phyloP scores from a whole-genome alignment of 163 green algal species.

The Scenedesmus sp. region DNA sequence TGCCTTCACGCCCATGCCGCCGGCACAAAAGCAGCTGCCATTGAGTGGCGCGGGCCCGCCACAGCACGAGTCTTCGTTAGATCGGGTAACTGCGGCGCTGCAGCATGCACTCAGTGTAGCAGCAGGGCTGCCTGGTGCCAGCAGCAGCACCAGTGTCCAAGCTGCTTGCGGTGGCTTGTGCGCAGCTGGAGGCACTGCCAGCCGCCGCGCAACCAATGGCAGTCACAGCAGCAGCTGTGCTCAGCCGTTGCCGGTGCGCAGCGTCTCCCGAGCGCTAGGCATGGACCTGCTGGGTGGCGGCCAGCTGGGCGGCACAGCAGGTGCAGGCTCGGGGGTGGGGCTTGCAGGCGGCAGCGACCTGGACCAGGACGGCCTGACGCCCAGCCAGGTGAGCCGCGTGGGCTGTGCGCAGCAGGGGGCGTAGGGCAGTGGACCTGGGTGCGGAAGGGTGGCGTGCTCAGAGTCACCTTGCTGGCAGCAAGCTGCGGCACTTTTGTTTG shows the following conservation, averaged over 20 bases:
- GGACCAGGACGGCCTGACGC: not conserved
- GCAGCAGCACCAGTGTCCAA: not conserved
- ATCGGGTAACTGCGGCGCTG: constrained; percentile 2
- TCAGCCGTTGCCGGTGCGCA: not conserved
- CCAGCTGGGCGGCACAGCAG: not conserved
- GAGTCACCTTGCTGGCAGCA: not conserved
- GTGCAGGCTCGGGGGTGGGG: not conserved
- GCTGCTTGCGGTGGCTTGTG: not conserved
- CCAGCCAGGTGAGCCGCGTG: not conserved
- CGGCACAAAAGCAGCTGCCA: not conserved
- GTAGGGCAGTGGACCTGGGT: not conserved
- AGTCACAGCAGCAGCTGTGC: not conserved
- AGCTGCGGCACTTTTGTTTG: not conserved
- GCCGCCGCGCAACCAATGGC: not conserved
- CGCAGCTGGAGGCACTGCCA: not conserved
- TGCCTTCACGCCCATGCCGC: not conserved
- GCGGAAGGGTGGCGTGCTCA: not conserved
- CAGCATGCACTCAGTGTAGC: constrained; percentile 31
- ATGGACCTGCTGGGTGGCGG: not conserved
- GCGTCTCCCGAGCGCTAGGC: not conserved
- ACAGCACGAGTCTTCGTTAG: constrained; percentile 8
- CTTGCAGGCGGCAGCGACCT: not conserved
- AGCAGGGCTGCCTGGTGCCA: constrained; percentile 4
- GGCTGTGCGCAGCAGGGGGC: not conserved
- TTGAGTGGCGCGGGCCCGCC: not conserved